A percentile compares a stretch with the other conserved stretches of the same genome.
phyloP scores from a whole-genome alignment of 2,329 filamentous ascomycete species.

The Phoma sp. region DNA sequence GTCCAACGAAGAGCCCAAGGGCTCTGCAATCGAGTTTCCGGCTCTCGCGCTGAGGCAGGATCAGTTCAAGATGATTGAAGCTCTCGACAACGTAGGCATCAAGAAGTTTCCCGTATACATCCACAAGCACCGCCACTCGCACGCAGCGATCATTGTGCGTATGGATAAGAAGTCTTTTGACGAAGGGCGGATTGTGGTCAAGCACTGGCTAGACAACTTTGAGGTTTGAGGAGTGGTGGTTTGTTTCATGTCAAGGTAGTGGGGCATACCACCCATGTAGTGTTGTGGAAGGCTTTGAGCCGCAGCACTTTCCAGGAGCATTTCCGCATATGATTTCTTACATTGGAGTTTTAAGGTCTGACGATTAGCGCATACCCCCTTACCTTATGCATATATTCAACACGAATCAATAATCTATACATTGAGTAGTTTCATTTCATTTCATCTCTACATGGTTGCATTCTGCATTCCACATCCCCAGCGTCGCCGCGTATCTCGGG shows the following conservation, averaged over 20 bases:
- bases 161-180: conserved; percentile 68
- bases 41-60: conserved; percentile 78
- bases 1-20: conserved; percentile 41
- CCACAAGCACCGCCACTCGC: conserved; percentile 75
- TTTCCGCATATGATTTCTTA: neutral
- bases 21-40: conserved; percentile 59
- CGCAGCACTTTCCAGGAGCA: neutral
- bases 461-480: neutral
- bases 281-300: neutral
- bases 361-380: conserved; percentile 5
- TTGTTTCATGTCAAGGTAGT: neutral
- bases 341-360: neutral
- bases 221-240: conserved; percentile 39
- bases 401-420: neutral
- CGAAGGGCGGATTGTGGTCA: conserved; percentile 79
- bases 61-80: conserved; percentile 85
- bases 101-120: conserved; percentile 72
- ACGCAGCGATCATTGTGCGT: conserved; percentile 89
- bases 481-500: neutral
- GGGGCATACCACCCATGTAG: neutral
- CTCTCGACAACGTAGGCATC: conserved; percentile 69
- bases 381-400: neutral
- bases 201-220: conserved; percentile 83
- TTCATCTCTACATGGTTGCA: too few relatives aligned
- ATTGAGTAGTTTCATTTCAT: neutral